Evolutionary conservation across 2,329 filamentous ascomycete species (phyloP).

Genomic region (Intubia oerlemansii): DNA sequence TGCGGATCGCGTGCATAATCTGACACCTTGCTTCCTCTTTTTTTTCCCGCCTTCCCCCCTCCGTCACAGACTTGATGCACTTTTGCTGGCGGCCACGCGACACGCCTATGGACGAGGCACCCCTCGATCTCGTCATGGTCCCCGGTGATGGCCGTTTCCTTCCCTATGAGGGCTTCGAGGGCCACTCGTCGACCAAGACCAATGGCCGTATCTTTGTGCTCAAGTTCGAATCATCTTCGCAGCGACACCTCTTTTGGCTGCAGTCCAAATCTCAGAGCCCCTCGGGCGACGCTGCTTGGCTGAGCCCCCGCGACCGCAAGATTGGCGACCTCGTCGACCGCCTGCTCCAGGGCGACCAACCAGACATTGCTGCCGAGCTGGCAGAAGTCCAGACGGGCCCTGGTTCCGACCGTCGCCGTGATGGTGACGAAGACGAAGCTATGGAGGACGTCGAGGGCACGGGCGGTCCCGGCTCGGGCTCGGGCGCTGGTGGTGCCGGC

Average conservation of each 20-base stretch:
- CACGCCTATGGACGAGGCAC: constrained; percentile 48
- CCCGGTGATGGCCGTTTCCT: constrained; percentile 73
- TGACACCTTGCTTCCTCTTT: too few species aligned
- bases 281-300: constrained; percentile 48
- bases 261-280: constrained; percentile 69
- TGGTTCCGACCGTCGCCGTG: constrained; percentile 13
- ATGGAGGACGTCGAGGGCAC: constrained; percentile 59
- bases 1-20: too few species aligned
- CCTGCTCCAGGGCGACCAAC: constrained; percentile 72
- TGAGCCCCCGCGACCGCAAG: constrained; percentile 70
- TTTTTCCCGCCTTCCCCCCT: too few species aligned
- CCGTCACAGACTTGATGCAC: constrained; percentile 58
- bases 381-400: constrained; percentile 32
- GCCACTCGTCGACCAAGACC: constrained; percentile 38
- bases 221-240: constrained; percentile 82
- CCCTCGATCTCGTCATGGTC: constrained; percentile 84
- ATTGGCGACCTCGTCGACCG: constrained; percentile 73
- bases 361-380: constrained; percentile 53
- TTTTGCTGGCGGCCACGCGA: constrained; percentile 89
- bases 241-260: constrained; percentile 88
- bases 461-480: constrained; percentile 31
- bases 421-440: constrained; percentile 40
- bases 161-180: constrained; percentile 46
- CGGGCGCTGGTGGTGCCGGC: constrained; percentile 61
- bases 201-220: constrained; percentile 85